Percentiles rank a stretch among this genome's conserved stretches.
Evolutionary conservation across 2,329 filamentous ascomycete genomes (phyloP).

Genomic region (Aspergillus candidus): DNA sequence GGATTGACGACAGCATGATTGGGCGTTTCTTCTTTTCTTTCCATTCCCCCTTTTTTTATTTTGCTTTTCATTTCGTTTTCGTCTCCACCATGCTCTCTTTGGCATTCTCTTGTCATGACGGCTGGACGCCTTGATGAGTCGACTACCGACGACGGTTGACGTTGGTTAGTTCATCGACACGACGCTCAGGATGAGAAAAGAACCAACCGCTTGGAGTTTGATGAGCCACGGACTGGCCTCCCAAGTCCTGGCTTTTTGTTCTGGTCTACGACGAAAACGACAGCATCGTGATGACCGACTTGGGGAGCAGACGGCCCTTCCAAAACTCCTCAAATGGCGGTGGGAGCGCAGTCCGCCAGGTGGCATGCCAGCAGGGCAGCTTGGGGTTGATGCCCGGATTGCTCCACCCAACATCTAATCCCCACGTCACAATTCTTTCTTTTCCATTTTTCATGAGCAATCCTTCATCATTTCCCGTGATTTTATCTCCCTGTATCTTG

Average conservation of each 20-base stretch:
- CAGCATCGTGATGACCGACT: background rate
- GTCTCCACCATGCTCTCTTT: slow-evolving; percentile 2
- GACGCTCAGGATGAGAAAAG: slow-evolving; percentile 25
- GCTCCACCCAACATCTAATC: slow-evolving; percentile 5
- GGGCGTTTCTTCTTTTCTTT: slow-evolving; percentile 29
- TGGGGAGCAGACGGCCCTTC: background rate
- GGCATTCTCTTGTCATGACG: slow-evolving; percentile 10
- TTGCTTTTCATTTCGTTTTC: slow-evolving; percentile 1
- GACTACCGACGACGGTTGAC: slow-evolving; percentile 18
- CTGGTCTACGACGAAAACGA: background rate
- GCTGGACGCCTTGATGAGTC: too few species aligned
- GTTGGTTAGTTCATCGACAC: slow-evolving; percentile 30
- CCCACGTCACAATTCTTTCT: background rate
- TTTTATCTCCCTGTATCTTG: background rate
- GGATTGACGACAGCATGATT: slow-evolving; percentile 38
- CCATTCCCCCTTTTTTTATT: slow-evolving; percentile 11
- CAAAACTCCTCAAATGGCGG: slow-evolving; percentile 7
- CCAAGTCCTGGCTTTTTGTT: background rate
- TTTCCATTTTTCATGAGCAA: slow-evolving; percentile 1
- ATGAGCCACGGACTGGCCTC: too few species aligned
- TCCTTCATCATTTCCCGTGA: background rate
- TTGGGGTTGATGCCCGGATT: slow-evolving; percentile 8
- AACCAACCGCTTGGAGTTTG: too few species aligned
- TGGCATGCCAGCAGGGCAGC: slow-evolving; percentile 4
- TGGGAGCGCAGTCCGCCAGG: slow-evolving; percentile 9